Evolutionary conservation across 108 stramenopile genomes (phyloP).

Genomic region (Cylindrotheca closterium): DNA sequence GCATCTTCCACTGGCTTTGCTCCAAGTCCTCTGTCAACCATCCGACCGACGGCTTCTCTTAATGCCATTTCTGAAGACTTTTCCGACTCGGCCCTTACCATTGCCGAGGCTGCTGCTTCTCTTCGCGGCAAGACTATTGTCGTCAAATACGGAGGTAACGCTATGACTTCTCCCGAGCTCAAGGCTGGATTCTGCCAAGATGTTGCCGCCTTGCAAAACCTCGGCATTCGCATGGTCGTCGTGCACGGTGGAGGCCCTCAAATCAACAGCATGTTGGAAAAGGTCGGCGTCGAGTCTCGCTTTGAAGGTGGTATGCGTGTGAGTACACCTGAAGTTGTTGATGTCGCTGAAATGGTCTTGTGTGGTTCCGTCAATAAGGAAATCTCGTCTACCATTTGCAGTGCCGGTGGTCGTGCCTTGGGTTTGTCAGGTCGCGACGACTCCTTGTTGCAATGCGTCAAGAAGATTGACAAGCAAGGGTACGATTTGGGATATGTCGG

Average conservation of each 20-base stretch:
- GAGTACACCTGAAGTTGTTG: conserved; percentile 84
- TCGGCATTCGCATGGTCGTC: conserved; percentile 85
- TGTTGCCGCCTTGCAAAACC: conserved; percentile 77
- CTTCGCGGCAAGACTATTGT: conserved; percentile 79
- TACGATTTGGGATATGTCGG: conserved; percentile 90
- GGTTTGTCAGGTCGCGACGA: conserved; percentile 92
- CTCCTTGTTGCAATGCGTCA: conserved; percentile 77
- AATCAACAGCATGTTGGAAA: conserved; percentile 84
- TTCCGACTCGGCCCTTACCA: conserved; percentile 50
- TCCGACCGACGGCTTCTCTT: conserved; percentile 9
- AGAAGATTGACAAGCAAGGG: conserved; percentile 59
- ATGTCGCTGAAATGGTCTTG: conserved; percentile 97
- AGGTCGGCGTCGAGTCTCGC: conserved; percentile 75
- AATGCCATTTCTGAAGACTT: conserved; percentile 41
- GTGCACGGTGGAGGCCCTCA: conserved; percentile 97
- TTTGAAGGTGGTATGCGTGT: conserved; percentile 93
- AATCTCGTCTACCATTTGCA: conserved; percentile 75
- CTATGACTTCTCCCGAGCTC: conserved; percentile 88
- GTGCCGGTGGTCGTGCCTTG: conserved; percentile 84
- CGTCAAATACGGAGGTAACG: conserved; percentile 92
- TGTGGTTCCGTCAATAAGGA: conserved; percentile 93
- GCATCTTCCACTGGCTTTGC: conserved; percentile 1
- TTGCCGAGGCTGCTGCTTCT: conserved; percentile 56
- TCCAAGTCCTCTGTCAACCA: conserved; percentile 2
- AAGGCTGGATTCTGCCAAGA: conserved; percentile 82